Evolutionary conservation across 306 rosid genomes (phyloP), one percentile per base, ranked within the genome.

Genomic region (Quercus gilva): DNA sequence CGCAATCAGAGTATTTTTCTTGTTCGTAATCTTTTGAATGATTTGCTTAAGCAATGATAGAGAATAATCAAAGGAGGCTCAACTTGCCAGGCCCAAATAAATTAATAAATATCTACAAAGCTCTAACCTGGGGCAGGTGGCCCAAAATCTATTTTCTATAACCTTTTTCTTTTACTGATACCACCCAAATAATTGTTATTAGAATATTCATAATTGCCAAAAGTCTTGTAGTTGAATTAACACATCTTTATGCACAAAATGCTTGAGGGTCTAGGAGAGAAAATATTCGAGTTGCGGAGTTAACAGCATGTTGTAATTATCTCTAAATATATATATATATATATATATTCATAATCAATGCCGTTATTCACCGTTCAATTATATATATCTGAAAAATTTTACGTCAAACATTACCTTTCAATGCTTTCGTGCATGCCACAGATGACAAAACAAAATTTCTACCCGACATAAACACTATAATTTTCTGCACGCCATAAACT

Each of bases 1-100:
- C 79, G 88, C 85, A 76, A 79, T 74, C 77, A 35, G 69, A 51
- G 71, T 60, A 63, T 89, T 85, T 83, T 84, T 79, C 82, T 64
- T 81, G 84, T 69, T 86, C 91, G 61, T 67, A 75, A 78, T 71
- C 89, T 67, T 84, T 82, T 79, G 76, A 68, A 77, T 51, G 82
- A 86, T 88, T 76, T 85, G 76, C 69, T 59, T 6, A 65, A 77
- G 67, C 69, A 74, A 73, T 69, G 52, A 33, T 2, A 41, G 3
- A 23, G 33, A 28, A 74, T 69, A 84, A 86, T 83, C 88, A 71
- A 60, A 19, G 21, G 68, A 28, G 78, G 6, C 17, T 71, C 63
- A 19, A 20, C 28, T 21, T n/a, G 12, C 63, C 63, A 10, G 11
- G 53, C 63, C 63, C 5, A 3, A 57, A 57, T 3, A 58, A 7